A percentile compares a stretch with the other conserved stretches of the same genome.
phyloP scores from a whole-genome alignment of 2,329 filamentous ascomycete genomes.

The Amphichorda felina region DNA sequence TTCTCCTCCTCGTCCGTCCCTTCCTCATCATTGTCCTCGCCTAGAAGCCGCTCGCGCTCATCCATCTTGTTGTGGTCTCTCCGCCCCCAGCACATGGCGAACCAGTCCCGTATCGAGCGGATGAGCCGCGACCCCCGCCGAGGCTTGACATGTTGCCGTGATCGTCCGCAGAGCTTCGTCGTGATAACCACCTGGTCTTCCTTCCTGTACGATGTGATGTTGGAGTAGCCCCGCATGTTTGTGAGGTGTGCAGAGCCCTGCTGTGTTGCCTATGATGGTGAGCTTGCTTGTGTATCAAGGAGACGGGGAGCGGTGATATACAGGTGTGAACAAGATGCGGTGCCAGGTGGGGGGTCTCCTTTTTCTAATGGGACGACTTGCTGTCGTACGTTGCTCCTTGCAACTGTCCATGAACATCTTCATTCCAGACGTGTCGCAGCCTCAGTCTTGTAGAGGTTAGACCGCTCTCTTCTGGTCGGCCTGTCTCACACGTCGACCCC shows the following conservation, averaged over 20 bases:
- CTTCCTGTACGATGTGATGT: background rate
- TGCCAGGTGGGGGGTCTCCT: too few relatives aligned
- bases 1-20: background rate
- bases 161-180: background rate
- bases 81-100: slow-evolving; percentile 2
- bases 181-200: background rate
- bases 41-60: background rate
- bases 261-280: too few relatives aligned
- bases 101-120: background rate
- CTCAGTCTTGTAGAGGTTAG: too few relatives aligned
- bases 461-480: background rate
- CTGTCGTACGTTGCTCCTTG: background rate
- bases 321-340: too few relatives aligned
- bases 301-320: too few relatives aligned
- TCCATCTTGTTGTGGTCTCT: background rate
- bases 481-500: too few relatives aligned
- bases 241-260: too few relatives aligned
- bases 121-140: background rate
- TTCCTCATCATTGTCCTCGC: background rate
- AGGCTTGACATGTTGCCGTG: background rate
- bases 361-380: too few relatives aligned
- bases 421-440: background rate
- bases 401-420: background rate
- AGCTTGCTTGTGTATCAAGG: too few relatives aligned
- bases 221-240: background rate